A percentile compares a stretch with the other conserved stretches of the same genome.
phyloP scores from a whole-genome alignment of 352 stramenopile genomes.

The Pythium periplocum region DNA sequence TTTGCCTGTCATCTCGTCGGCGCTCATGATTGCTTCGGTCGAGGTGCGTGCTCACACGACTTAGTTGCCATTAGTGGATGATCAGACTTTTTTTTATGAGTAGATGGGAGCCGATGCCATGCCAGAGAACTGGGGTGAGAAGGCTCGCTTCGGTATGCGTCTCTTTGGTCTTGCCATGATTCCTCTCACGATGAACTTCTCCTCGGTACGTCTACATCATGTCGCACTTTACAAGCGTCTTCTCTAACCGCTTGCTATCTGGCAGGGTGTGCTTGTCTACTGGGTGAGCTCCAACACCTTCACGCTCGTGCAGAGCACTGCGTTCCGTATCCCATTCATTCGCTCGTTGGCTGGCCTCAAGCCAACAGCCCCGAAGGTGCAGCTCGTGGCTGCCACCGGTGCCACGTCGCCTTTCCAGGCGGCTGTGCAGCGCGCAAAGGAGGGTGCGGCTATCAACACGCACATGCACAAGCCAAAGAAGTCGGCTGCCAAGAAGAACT shows the following conservation, averaged over 20 bases:
- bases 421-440: constrained; percentile 61
- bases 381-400: constrained; percentile 25
- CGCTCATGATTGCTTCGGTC: constrained; percentile 70
- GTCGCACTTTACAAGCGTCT: background rate
- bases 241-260: constrained; percentile 3
- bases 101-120: constrained; percentile 62
- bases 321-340: constrained; percentile 50
- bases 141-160: constrained; percentile 79
- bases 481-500: constrained; percentile 39
- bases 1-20: constrained; percentile 76
- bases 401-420: constrained; percentile 61
- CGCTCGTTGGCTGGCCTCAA: constrained; percentile 34
- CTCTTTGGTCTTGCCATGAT: constrained; percentile 64
- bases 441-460: constrained; percentile 61
- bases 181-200: constrained; percentile 78
- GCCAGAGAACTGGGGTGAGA: constrained; percentile 51
- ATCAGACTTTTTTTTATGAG: background rate
- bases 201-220: constrained; percentile 37
- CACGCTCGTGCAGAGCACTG: constrained; percentile 56
- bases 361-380: constrained; percentile 18
- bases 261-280: constrained; percentile 79
- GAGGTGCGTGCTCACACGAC: constrained; percentile 22
- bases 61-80: background rate
- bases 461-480: constrained; percentile 59
- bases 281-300: constrained; percentile 84